Percentiles rank a stretch among this genome's conserved stretches.
Conservation (phyloP, 768 basidiomycete species). For the Postia placenta region DNA sequence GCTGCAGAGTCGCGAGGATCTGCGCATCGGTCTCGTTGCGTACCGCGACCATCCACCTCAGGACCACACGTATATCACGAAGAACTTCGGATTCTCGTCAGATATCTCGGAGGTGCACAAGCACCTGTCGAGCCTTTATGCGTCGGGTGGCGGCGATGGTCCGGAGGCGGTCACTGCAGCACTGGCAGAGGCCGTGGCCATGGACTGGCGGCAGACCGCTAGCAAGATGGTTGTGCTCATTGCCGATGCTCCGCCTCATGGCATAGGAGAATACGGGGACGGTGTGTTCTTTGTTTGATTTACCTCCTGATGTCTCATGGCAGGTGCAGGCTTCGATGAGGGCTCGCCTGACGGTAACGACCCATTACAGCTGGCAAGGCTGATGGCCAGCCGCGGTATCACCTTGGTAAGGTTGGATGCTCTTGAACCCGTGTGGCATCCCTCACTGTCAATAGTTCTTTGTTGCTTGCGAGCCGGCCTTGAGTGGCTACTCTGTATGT, state of each 20-base stretch:
- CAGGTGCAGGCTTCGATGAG: conserved; percentile 71
- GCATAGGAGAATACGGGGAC: conserved; percentile 95
- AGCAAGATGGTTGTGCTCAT: conserved; percentile 97
- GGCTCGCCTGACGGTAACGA: conserved; percentile 94
- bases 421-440: conserved; percentile 2
- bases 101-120: conserved; percentile 84
- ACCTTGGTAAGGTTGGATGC: conserved; percentile 56
- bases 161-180: conserved; percentile 97
- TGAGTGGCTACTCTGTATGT: conserved; percentile 85
- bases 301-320: conserved; percentile 8
- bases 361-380: conserved; percentile 79
- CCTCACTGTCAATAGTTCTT: conserved; percentile 62
- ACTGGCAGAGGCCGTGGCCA: conserved; percentile 75
- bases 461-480: conserved; percentile 96
- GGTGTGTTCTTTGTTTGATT: conserved; percentile 42
- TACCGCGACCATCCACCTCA: conserved; percentile 98
- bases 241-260: conserved; percentile 96
- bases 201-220: conserved; percentile 86
- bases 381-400: conserved; percentile 88
- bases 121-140: conserved; percentile 78
- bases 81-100: conserved; percentile 92
- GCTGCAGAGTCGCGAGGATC: conserved; percentile 80
- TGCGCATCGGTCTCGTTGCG: conserved; percentile 88
- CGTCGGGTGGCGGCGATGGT: conserved; percentile 89
- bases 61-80: conserved; percentile 90